Conservation (phyloP, 176 grass and related monocot genomes). For the Triticum urartu region DNA sequence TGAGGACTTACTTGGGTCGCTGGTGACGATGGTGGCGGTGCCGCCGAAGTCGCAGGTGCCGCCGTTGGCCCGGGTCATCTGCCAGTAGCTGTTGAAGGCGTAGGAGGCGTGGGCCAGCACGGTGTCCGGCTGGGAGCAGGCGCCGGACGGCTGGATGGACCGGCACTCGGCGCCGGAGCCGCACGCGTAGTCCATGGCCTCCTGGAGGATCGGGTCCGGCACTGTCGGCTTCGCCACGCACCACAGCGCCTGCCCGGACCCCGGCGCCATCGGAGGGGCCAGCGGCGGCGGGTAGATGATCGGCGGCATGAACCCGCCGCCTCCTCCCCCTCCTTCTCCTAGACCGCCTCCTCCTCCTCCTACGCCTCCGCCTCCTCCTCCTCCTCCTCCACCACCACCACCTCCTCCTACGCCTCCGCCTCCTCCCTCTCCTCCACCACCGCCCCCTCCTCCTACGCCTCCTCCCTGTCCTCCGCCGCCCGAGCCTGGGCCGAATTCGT, state of each 20-base stretch:
- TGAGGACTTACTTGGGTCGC: constrained; percentile 57
- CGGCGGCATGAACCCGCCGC: constrained; percentile 56
- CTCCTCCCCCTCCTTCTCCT: neutral
- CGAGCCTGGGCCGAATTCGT: neutral
- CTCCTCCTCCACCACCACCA: neutral
- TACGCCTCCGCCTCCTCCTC: neutral
- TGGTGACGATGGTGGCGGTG: constrained; percentile 76
- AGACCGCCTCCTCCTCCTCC: too few species aligned
- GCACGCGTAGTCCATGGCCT: constrained; percentile 92
- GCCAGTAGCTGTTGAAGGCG: constrained; percentile 94
- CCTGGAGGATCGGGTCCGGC: constrained; percentile 85
- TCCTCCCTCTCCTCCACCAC: neutral
- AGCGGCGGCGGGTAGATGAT: constrained; percentile 79
- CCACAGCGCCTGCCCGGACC: constrained; percentile 52
- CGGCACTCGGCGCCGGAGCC: constrained; percentile 65
- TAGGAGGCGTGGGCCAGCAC: constrained; percentile 75
- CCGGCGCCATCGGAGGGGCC: constrained; percentile 47
- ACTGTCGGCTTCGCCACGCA: constrained; percentile 93
- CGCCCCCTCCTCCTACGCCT: neutral
- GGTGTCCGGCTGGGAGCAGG: constrained; percentile 73
- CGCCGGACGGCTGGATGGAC: constrained; percentile 48
- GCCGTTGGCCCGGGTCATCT: constrained; percentile 51
- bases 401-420: neutral
- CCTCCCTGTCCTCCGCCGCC: neutral
- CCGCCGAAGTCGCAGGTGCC: constrained; percentile 85